Evolutionary conservation across 192 early-diverging fungal genomes (phyloP).

Genomic region (Podila clonocystis): DNA sequence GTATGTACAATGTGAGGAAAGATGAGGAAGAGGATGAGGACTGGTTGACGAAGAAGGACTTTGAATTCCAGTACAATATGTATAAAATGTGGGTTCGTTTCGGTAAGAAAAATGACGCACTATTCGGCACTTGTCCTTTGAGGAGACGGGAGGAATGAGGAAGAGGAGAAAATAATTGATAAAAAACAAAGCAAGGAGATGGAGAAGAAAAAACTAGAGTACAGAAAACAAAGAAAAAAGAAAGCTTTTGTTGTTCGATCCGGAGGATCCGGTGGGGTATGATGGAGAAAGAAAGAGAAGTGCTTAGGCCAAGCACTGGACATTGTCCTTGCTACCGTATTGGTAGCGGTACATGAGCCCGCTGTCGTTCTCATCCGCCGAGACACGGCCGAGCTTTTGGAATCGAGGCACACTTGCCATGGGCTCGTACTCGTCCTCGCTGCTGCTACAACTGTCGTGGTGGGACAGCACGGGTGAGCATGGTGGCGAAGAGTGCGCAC

Average conservation of each 20-base stretch:
- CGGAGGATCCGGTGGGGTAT: not conserved
- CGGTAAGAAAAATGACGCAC: no score
- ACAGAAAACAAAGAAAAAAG: not conserved
- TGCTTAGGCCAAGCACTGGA: constrained; percentile 33
- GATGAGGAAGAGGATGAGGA: not conserved
- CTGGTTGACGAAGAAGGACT: not conserved
- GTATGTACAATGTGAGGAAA: not conserved
- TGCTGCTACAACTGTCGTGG: constrained; percentile 38
- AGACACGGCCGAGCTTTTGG: not conserved
- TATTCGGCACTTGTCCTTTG: no score
- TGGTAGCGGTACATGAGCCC: constrained; percentile 41
- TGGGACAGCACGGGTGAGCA: constrained; percentile 46
- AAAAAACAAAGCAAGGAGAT: not conserved
- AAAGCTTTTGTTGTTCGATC: not conserved
- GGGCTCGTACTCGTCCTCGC: constrained; percentile 33
- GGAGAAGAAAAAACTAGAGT: constrained; percentile 3
- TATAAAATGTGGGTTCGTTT: no score
- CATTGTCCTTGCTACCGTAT: constrained; percentile 24
- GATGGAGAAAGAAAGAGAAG: not conserved
- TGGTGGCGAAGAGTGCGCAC: constrained; percentile 19
- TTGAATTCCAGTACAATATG: no score
- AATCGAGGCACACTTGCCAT: not conserved
- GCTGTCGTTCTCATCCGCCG: constrained; percentile 7
- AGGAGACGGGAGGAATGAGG: not conserved
- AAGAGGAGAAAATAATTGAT: not conserved